Base-by-base conservation (phyloP, 768 basidiomycete species). In the Lenzites betulinus region DNA sequence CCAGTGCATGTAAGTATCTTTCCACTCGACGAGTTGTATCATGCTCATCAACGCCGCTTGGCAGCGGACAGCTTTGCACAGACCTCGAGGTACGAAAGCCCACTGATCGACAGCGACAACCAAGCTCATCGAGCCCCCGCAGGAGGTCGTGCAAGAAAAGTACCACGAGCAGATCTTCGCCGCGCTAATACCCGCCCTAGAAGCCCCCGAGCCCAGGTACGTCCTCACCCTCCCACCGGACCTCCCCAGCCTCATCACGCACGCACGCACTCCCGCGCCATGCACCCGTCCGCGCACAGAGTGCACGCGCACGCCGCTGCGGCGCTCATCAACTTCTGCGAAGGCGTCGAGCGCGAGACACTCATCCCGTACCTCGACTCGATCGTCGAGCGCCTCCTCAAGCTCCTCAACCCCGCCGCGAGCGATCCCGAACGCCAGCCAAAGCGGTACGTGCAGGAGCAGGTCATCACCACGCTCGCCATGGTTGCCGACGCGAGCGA, bases 401-500 rank as follows among this genome's bases (percentile, higher is more conserved):
- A 83, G 62, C 76, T 91, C 3, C 77, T 91, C 42, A 83, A 87
- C 58, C 87, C 87, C 1, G 67, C 67, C 0, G 68, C 74, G 9
- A 59, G 63, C 23, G 71, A 70, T 35, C 59, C 63, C 7, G 80
- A 77, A 0, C 75, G 81, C 44, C 75, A 75, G 51, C 77, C 73
- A 15, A 77, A 77, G 53, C 73, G 87, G 41, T 94, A 92, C 64
- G 90, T 94, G 0, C 91, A 94, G 69, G 92, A 95, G 69, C 92
- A 94, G 69, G 90, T 88, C 0, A 85, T 96, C 54, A 94, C 91
- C 30, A 92, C 91, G 13, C 74, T 95, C 30, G 92, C 93, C 2
- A 93, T 93, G 87, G 89, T 95, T 1, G 92, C 93, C 0, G 89
- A 93, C 70, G 89, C 88, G 0, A 92, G 92, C 64, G 91, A 92